phyloP scores from a whole-genome alignment of 1,139 yeast species.

The Taphrina sp. region DNA sequence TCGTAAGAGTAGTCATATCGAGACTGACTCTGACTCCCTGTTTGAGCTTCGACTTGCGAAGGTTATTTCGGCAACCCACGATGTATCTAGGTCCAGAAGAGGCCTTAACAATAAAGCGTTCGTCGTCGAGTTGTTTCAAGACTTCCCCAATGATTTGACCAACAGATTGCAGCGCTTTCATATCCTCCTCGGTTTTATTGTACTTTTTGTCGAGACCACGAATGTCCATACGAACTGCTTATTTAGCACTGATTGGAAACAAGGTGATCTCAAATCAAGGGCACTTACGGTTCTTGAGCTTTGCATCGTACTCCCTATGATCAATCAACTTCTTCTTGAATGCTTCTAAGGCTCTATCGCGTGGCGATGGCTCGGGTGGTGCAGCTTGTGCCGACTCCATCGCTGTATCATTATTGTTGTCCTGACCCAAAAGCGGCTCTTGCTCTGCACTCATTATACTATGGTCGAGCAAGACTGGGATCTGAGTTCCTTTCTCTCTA shows the following conservation, averaged over 20 bases:
- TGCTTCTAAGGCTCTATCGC: slow-evolving; percentile 73
- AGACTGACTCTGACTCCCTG: slow-evolving; percentile 95
- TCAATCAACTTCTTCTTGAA: slow-evolving; percentile 85
- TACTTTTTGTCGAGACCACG: slow-evolving; percentile 80
- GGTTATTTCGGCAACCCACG: slow-evolving; percentile 94
- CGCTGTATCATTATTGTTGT: neutral
- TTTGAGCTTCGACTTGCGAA: slow-evolving; percentile 75
- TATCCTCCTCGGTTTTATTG: slow-evolving; percentile 80
- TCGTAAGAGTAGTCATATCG: slow-evolving; percentile 96
- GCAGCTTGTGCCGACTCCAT: slow-evolving; percentile 1
- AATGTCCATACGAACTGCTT: slow-evolving; percentile 63
- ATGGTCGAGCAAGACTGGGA: too few species aligned
- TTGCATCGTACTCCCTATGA: slow-evolving; percentile 93
- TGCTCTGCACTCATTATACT: slow-evolving; percentile 10
- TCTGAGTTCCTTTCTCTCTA: too few species aligned
- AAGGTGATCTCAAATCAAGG: too few species aligned
- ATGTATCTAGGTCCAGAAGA: slow-evolving; percentile 97
- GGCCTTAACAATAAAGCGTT: slow-evolving; percentile 93
- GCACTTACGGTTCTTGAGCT: slow-evolving; percentile 60
- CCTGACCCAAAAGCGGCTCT: neutral
- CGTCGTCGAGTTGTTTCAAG: slow-evolving; percentile 91
- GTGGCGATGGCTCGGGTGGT: slow-evolving; percentile 7
- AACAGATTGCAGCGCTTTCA: slow-evolving; percentile 74
- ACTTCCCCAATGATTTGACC: slow-evolving; percentile 99
- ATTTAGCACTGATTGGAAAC: neutral